Conservation (phyloP, 129 eudicot species). For the Heracleum sosnowskyi region DNA sequence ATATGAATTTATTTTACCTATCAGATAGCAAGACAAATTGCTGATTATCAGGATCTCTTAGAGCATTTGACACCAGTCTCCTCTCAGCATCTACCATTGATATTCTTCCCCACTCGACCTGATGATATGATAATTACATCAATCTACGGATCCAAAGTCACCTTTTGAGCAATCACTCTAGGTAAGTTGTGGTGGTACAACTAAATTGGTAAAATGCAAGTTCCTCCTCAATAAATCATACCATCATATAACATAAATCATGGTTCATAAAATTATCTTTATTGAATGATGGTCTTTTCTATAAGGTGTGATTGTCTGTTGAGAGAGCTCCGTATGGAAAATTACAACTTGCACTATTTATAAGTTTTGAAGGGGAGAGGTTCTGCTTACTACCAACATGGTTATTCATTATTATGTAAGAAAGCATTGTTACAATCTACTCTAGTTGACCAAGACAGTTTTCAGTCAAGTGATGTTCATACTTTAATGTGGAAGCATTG, state of each 20-base stretch:
- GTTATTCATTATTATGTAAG: background rate
- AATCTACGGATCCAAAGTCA: background rate
- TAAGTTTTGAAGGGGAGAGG: background rate
- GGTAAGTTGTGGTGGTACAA: background rate
- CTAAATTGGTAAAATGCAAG: background rate
- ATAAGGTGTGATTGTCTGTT: background rate
- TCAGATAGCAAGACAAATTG: constrained; percentile 69
- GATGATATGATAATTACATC: background rate
- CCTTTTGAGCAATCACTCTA: background rate
- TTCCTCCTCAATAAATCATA: background rate
- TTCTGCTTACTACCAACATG: background rate
- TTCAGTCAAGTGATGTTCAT: background rate
- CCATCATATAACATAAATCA: background rate
- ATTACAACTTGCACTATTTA: background rate
- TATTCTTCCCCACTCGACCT: constrained; percentile 69
- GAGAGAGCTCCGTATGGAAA: background rate
- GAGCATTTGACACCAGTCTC: constrained; percentile 51
- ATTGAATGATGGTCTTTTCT: background rate
- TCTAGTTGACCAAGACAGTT: background rate
- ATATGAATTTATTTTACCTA: constrained; percentile 29
- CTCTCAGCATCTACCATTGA: constrained; percentile 70
- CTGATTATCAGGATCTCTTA: constrained; percentile 52
- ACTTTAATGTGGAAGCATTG: background rate
- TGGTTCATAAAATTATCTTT: background rate
- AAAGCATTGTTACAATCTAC: background rate